Percentiles rank a stretch among this genome's conserved stretches.
Conservation (phyloP, 257 asterid species). For the Capsicum chinense region DNA sequence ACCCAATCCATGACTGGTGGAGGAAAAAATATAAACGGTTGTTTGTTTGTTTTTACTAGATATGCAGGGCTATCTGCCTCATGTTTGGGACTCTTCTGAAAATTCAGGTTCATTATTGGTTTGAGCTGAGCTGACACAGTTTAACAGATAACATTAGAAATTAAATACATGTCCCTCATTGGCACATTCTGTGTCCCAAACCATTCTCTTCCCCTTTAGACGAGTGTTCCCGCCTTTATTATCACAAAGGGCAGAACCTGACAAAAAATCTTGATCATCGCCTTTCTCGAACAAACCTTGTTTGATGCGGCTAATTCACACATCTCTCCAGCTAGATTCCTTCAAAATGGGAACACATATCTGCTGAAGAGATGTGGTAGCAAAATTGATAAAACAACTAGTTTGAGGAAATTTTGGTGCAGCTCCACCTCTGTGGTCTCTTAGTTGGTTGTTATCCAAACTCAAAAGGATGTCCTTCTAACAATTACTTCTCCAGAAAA, state of each 20-base stretch:
- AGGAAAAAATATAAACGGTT: background rate
- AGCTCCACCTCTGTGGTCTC: constrained; percentile 1
- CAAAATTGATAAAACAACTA: background rate
- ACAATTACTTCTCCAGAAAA: constrained; percentile 12
- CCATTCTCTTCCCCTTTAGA: background rate
- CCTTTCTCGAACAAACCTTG: background rate
- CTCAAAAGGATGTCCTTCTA: constrained; percentile 9
- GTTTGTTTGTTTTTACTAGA: background rate
- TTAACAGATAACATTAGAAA: background rate
- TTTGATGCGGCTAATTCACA: background rate
- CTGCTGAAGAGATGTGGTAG: constrained; percentile 6
- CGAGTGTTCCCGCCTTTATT: background rate
- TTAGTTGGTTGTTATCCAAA: background rate
- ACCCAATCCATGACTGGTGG: background rate
- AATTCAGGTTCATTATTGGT: background rate
- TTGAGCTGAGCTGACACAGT: background rate
- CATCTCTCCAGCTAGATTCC: constrained; percentile 8
- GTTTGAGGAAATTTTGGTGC: constrained; percentile 1
- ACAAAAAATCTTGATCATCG: background rate
- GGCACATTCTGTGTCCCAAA: background rate
- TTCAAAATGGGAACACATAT: constrained; percentile 3
- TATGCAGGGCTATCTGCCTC: background rate
- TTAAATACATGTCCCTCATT: background rate
- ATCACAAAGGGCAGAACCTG: background rate
- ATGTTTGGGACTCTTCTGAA: background rate